Evolutionary conservation across 768 basidiomycete species (phyloP), one percentile per base, ranked within the genome.

Genomic region (Boletus fagicola): DNA sequence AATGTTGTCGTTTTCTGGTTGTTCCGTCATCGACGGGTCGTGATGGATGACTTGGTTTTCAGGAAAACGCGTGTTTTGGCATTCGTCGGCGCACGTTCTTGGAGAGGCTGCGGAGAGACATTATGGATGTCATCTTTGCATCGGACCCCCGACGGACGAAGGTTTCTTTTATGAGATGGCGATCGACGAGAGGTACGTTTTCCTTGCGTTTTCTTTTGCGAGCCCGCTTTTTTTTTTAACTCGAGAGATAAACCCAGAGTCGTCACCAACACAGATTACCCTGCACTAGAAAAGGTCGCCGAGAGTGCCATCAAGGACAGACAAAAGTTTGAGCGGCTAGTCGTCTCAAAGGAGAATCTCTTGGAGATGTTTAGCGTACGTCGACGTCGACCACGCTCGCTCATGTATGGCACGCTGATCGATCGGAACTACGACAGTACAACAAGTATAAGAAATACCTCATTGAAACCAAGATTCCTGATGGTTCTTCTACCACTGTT

Each of bases 161-260:
- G 97, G 97, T 22, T 99, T 99, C 83, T 99, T 97, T 80, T 99
- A 99, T 72, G 97, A 99, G 72, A 98, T 99, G 97, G 86, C 85
- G 16, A 93, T 94, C 63, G 77, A 86, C 38, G 88, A 93, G 57
- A 78, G 90, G 88, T 87, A 54, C 26, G 74, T 58, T 13, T 40
- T 13, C 26, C 22, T 35, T 33, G 24, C 36, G 4, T 18, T 11
- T 16, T 13, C 10, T 15, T 22, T 48, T 24, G 18, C 13, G 13
- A 22, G 15, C 12, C 15, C 30, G 22, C 26, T 26, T 2, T 31
- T 3, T 2, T 31, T 3, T 15, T 26, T 38, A 18, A 53, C 45
- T 24, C 5, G 20, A 5, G 20, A n/a, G n/a, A 40, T 40, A 20
- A 20, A 16, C 46, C 26, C 65, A 92, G 92, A 66, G 83, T 87